Evolutionary conservation across 805 yeast species (phyloP), one percentile per base, ranked within the genome.

Genomic region (Grigorovia humatica): DNA sequence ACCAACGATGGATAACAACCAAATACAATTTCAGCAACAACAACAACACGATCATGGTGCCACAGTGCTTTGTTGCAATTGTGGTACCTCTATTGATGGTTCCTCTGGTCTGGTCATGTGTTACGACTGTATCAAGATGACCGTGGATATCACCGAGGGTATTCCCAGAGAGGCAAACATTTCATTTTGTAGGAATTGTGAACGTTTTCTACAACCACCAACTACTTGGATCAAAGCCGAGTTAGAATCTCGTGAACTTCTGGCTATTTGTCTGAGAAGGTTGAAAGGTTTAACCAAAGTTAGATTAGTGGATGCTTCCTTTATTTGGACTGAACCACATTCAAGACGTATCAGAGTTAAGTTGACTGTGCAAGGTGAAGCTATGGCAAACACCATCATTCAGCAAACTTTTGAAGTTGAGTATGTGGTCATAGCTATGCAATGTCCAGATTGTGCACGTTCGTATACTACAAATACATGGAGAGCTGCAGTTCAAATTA

Each of bases 321-420:
- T 90, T 62, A 81, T 95, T 55, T 93, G 99, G 99, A 93, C 99
- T 0, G 99, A 93, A 72, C 99, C 99, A 2, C 99, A 93, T 69
- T 89, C 97, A 29, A 80, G 99, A 70, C 83, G 99, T 74, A 81
- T 91, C 54, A 82, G 89, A 68, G 81, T 95, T 56, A 89, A 90
- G 64, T 71, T 93, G 51, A 88, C 97, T 0, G 96, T 93, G 32
- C 98, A 91, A 70, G 97, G 97, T 58, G 99, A 93, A 68, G 97
- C 96, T 23, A 82, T 89, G 80, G 76, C 83, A 30, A 88, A 88
- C 64, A 88, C 96, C 27, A 85, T 91, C 57, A 81, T 93, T 38
- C 97, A 95, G 66, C 99, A 93, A 71, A 79, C 85, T 27, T 89
- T 91, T 66, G 97, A 88, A 69, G 97, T 90, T 13, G 98, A 91